Conservation (phyloP, 163 green algal genomes). For the Chlorella variabilis region DNA sequence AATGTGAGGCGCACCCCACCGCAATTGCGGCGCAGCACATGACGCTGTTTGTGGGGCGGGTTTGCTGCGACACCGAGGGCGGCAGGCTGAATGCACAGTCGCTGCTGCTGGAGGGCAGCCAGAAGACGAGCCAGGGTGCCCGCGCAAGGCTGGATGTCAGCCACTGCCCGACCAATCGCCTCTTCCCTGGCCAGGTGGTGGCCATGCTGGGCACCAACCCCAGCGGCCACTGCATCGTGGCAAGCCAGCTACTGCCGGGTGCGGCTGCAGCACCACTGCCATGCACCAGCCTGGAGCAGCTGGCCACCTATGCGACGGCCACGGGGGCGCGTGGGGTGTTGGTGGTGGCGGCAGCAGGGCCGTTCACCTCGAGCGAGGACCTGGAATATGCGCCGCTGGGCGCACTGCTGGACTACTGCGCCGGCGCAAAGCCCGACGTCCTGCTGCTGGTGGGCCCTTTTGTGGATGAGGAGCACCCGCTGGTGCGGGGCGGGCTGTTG, state of each 20-base stretch:
- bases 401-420: conserved; percentile 68
- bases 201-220: conserved; percentile 78
- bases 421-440: conserved; percentile 44
- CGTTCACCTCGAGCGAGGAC: conserved; percentile 75
- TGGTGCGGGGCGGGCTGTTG: conserved; percentile 58
- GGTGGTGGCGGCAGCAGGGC: conserved; percentile 76
- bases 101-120: conserved; percentile 80
- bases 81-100: conserved; percentile 74
- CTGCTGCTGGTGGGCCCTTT: conserved; percentile 87
- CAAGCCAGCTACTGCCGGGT: conserved; percentile 61
- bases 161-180: conserved; percentile 53
- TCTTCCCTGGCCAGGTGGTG: conserved; percentile 83
- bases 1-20: conserved; percentile 42
- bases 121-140: conserved; percentile 58
- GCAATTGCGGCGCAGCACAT: conserved; percentile 61
- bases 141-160: conserved; percentile 74
- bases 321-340: conserved; percentile 21
- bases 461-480: conserved; percentile 80
- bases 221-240: conserved; percentile 73
- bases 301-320: background rate
- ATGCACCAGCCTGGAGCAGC: conserved; percentile 17
- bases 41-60: conserved; percentile 69
- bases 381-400: conserved; percentile 76
- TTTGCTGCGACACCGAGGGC: conserved; percentile 69
- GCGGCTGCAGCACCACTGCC: conserved; percentile 55